phyloP scores from a whole-genome alignment of 1,139 yeast genomes.

The Eremothecium sinecaudum region DNA sequence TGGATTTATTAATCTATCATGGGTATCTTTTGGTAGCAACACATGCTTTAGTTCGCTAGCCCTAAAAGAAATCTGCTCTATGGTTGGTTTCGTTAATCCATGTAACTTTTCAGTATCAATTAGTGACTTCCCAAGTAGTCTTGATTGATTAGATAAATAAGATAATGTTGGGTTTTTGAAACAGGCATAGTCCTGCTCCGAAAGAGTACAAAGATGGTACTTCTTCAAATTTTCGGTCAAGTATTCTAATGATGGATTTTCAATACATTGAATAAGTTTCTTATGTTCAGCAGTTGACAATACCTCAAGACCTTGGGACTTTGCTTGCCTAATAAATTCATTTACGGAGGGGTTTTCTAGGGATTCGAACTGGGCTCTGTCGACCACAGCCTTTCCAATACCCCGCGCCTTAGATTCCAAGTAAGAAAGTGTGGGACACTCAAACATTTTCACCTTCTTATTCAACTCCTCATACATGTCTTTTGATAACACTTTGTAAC shows the following conservation, averaged over 20 bases:
- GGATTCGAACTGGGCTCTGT: slow-evolving; percentile 7
- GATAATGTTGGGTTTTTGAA: slow-evolving; percentile 4
- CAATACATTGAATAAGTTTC: slow-evolving; percentile 3
- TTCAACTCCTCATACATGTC: slow-evolving; percentile 8
- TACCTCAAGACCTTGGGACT: slow-evolving; percentile 4
- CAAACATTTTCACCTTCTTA: slow-evolving; percentile 3
- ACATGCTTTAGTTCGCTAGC: slow-evolving; percentile 26
- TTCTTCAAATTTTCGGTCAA: slow-evolving; percentile 9
- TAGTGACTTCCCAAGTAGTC: not conserved
- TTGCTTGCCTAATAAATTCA: slow-evolving; percentile 8
- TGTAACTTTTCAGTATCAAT: slow-evolving; percentile 13
- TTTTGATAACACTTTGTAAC: slow-evolving; percentile 10
- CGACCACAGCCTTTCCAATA: slow-evolving; percentile 20
- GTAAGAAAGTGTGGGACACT: slow-evolving; percentile 9
- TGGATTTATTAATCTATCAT: slow-evolving; percentile 1
- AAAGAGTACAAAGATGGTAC: not conserved
- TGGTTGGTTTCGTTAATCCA: slow-evolving; percentile 30
- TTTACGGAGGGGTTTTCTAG: slow-evolving; percentile 3
- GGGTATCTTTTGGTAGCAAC: slow-evolving; percentile 25
- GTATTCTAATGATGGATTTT: slow-evolving; percentile 12
- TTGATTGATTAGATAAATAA: not conserved
- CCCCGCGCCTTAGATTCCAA: slow-evolving; percentile 9
- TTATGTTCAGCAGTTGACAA: slow-evolving; percentile 2
- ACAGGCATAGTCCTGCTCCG: slow-evolving; percentile 3
- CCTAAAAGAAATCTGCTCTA: slow-evolving; percentile 29